Conservation (phyloP, 345 rosid genomes). For the Durio zibethinus region DNA sequence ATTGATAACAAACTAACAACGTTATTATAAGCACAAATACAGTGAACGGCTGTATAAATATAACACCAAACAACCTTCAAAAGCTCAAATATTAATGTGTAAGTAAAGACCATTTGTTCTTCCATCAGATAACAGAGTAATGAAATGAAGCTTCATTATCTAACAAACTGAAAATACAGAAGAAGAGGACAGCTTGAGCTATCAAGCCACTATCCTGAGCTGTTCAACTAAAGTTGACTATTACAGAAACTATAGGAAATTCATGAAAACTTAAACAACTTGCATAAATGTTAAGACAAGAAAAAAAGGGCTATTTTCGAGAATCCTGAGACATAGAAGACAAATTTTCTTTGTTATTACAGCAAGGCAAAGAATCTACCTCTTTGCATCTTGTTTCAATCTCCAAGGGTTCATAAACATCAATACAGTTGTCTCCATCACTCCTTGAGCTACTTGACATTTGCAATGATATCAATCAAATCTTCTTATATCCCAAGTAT, state of each 20-base stretch:
- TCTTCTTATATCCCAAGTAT: not conserved
- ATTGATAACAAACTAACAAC: not conserved
- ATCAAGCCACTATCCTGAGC: not conserved
- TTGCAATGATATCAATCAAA: not conserved
- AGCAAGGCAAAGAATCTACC: conserved; percentile 25
- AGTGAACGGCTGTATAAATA: not conserved
- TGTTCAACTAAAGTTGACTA: not conserved
- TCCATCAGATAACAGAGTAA: not conserved
- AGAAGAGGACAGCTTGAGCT: not conserved
- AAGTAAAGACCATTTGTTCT: not conserved
- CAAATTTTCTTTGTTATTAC: not conserved
- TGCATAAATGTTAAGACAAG: not conserved
- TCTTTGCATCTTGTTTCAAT: conserved; percentile 52
- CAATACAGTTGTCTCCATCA: conserved; percentile 27
- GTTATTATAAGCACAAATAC: not conserved
- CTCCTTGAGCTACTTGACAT: conserved; percentile 41
- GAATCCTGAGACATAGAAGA: not conserved
- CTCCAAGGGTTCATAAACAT: conserved; percentile 46
- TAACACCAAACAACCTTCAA: not conserved
- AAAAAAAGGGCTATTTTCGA: not conserved
- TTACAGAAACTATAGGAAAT: not conserved
- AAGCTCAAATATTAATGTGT: conserved; percentile 1
- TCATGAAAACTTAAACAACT: not conserved
- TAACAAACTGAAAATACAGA: not conserved
- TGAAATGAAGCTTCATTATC: not conserved